Evolutionary conservation across 257 asterid genomes (phyloP), one percentile per base, ranked within the genome.

Genomic region (Ocimum tenuiflorum): DNA sequence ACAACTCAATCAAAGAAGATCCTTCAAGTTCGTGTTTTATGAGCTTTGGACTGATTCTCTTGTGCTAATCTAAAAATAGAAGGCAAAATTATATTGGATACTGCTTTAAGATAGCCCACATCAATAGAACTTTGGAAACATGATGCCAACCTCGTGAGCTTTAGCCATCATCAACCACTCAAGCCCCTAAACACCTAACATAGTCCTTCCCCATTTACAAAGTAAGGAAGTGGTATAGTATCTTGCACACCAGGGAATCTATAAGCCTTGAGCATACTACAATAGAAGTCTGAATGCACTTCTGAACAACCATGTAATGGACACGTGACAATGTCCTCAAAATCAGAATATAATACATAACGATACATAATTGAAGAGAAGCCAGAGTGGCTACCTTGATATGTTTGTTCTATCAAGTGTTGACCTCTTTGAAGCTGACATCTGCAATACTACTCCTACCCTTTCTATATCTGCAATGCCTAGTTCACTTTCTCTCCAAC

Each of bases 381-480:
- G 57, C 54, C 55, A 49, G 31, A 27, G 31, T 27, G 31, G 61
- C 73, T 62, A 75, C 80, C 79, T 75, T 70, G 73, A 60, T 53
- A 70, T 43, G 72, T 63, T 69, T 56, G 58, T 19, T 27, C 55
- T 43, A 54, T 70, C 75, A 69, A 65, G 63, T 38, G 66, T 57
- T 45, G 58, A 70, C 73, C 65, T 60, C 71, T 53, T 58, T 15
- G 80, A 75, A 70, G 80, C 58, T 70, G 76, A 60, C 63, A 66
- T 38, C 79, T 71, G 73, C 49, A 75, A 29, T 64, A 50, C 50
- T 41, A 35, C 67, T 27, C 69, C 77, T 43, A 75, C 66, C 65
- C 73, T 70, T 33, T 42, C 58, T 42, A 66, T 71, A 57, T 47
- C 77, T 43, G 58, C 31, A 50, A 33, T 17, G 35, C 60, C 67